Evolutionary conservation across 1,284 basidiomycete genomes (phyloP), one percentile per base, ranked within the genome.

Genomic region (Malassezia caprae): DNA sequence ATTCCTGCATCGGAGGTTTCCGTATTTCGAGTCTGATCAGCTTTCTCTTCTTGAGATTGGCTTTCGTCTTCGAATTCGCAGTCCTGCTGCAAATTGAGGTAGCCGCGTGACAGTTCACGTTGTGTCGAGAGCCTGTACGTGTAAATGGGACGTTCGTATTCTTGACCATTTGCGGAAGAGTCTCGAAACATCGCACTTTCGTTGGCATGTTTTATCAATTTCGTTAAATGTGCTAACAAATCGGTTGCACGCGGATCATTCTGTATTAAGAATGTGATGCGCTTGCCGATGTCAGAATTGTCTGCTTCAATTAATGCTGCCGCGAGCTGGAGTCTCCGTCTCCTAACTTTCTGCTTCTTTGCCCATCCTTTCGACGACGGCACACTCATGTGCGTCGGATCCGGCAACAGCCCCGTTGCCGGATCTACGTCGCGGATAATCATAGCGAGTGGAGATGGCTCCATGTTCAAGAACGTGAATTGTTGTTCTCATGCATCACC

Each of bases 221-320:
- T 23, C 19, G 30, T 32, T 8, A 39, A 28, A n/a, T 52, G 35
- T 17, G 31, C 37, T 8, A 26, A 23, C 5, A 27, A 15, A 12
- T 57, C 31, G 8, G 35, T 41, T 8, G 37, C 31, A 13, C 4
- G 26, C 12, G 47, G 53, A 13, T 52, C 41, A 4, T 46, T n/a
- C 10, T 39, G 39, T 19, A 27, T n/a, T 15, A 57, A 8, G 37
- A 61, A 53, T n/a, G 56, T 59, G 1, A 62, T 60, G 23, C 61
- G 67, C 45, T 49, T 53, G 23, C 59, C 45, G 41, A 72, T 67
- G 8, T 61, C 49, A 2, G 71, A 68, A 48, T 73, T 73, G 64
- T 73, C 71, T 4, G 68, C 68, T 43, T 73, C 71, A 50, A 73
- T 64, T 30, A 73, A 64, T 8, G 71, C 71, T 4, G 71, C 70